Percentiles rank a stretch among this genome's conserved stretches.
Evolutionary conservation across 495 filamentous ascomycete genomes (phyloP).

Genomic region (Penicillium flavigenum): DNA sequence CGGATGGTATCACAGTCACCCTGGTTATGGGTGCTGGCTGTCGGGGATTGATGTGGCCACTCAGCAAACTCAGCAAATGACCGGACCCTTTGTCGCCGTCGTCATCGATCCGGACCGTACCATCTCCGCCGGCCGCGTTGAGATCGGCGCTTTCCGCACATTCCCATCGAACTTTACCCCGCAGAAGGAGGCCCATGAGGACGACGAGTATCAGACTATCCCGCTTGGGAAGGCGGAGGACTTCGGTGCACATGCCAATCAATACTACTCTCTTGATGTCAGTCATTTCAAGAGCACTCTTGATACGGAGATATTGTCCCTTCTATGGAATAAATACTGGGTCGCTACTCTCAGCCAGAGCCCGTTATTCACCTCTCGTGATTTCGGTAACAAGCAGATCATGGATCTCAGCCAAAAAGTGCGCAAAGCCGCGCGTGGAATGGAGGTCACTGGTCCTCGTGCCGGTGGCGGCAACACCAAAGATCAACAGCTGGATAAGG

Average conservation of each 20-base stretch:
- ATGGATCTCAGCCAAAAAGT: constrained; percentile 81
- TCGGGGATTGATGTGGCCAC: constrained; percentile 93
- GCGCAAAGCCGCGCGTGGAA: constrained; percentile 54
- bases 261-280: constrained; percentile 89
- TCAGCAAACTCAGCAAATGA: constrained; percentile 80
- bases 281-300: constrained; percentile 91
- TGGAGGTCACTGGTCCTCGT: constrained; percentile 42
- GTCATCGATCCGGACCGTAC: constrained; percentile 98
- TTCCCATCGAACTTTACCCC: constrained; percentile 74
- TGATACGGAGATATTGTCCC: constrained; percentile 78
- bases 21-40: constrained; percentile 98
- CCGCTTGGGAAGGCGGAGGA: constrained; percentile 91
- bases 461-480: constrained; percentile 31
- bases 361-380: constrained; percentile 88
- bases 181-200: constrained; percentile 44
- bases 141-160: constrained; percentile 95
- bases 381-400: constrained; percentile 92
- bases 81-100: constrained; percentile 91
- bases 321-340: constrained; percentile 99
- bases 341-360: constrained; percentile 95
- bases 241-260: constrained; percentile 86
- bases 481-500: constrained; percentile 72
- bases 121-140: constrained; percentile 90
- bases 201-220: constrained; percentile 61
- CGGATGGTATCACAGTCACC: constrained; percentile 98